These are phyloP conservation scores for Paralagenidium karlingii DNA, from an alignment of 352 stramenopile genomes.

Conservation along the genomic window DNA sequence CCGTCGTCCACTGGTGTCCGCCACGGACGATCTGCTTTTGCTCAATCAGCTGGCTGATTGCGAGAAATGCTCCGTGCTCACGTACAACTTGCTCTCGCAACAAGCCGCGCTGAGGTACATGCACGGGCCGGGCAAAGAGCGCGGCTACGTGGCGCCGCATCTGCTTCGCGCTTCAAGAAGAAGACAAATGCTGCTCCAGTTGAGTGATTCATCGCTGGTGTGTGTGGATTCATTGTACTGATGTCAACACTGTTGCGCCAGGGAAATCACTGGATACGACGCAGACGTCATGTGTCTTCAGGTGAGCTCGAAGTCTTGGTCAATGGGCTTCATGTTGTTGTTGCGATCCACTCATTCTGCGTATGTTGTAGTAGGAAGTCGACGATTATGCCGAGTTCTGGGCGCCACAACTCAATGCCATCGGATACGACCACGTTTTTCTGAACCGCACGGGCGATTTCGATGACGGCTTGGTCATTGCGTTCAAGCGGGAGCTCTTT, in stretches of 20 bases:
- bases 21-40: conserved; percentile 19
- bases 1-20: no score
- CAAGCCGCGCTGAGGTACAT: conserved; percentile 40
- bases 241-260: conserved; percentile 4
- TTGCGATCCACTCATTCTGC: not conserved
- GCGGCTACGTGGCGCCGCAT: conserved; percentile 26
- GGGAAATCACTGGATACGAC: conserved; percentile 62
- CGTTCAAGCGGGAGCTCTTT: conserved; percentile 58
- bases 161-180: conserved; percentile 44
- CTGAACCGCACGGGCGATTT: conserved; percentile 15
- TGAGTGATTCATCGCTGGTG: not conserved
- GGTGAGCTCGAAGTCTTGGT: no score
- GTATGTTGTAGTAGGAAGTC: conserved; percentile 37
- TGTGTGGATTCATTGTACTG: not conserved
- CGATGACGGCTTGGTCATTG: conserved; percentile 68
- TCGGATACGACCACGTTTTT: conserved; percentile 79
- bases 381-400: conserved; percentile 85
- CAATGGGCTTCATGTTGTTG: not conserved
- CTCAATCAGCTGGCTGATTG: conserved; percentile 26
- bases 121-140: conserved; percentile 30
- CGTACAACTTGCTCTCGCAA: conserved; percentile 78
- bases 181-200: conserved; percentile 40
- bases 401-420: conserved; percentile 32
- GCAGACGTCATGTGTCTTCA: conserved; percentile 81
- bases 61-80: conserved; percentile 55